A percentile compares a stretch with the other conserved stretches of the same genome.
Conservation (phyloP, 2,329 filamentous ascomycete species). For the Juglanconis sp. region DNA sequence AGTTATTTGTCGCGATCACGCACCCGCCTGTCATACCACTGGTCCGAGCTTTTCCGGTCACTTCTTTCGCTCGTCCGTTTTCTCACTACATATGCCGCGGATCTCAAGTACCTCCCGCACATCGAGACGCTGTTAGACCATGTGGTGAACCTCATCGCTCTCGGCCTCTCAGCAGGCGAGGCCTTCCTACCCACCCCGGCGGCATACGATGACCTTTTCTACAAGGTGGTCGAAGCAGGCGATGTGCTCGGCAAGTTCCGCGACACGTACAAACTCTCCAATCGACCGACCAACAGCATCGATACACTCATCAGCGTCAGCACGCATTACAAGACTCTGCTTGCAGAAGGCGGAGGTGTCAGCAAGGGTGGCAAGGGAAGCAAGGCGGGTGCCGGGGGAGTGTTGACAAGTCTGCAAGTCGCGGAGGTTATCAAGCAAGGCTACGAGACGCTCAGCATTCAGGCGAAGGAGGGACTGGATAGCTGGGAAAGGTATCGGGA, state of each 20-base stretch:
- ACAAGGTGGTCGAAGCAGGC: constrained; percentile 93
- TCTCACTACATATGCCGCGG: constrained; percentile 78
- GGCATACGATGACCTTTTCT: constrained; percentile 94
- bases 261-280: constrained; percentile 64
- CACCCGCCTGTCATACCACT: constrained; percentile 83
- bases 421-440: constrained; percentile 91
- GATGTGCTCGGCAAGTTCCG: constrained; percentile 80
- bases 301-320: constrained; percentile 80
- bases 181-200: constrained; percentile 83
- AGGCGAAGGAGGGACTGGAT: constrained; percentile 81
- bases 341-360: constrained; percentile 53
- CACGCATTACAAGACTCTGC: constrained; percentile 80
- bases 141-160: constrained; percentile 77
- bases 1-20: constrained; percentile 80
- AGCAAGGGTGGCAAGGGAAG: constrained; percentile 38
- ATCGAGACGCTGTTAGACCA: constrained; percentile 73
- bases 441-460: constrained; percentile 90
- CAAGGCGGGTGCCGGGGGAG: constrained; percentile 53
- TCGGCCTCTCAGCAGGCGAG: constrained; percentile 83
- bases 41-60: constrained; percentile 91
- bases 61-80: constrained; percentile 87
- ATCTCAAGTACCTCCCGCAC: constrained; percentile 66
- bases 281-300: constrained; percentile 66
- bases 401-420: constrained; percentile 79
- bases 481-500: constrained; percentile 85